Percentiles rank a stretch among this genome's conserved stretches.
These are phyloP conservation scores for Styphnolobium japonicum DNA, from an alignment of 306 rosid genomes.

Conservation along the genomic window DNA sequence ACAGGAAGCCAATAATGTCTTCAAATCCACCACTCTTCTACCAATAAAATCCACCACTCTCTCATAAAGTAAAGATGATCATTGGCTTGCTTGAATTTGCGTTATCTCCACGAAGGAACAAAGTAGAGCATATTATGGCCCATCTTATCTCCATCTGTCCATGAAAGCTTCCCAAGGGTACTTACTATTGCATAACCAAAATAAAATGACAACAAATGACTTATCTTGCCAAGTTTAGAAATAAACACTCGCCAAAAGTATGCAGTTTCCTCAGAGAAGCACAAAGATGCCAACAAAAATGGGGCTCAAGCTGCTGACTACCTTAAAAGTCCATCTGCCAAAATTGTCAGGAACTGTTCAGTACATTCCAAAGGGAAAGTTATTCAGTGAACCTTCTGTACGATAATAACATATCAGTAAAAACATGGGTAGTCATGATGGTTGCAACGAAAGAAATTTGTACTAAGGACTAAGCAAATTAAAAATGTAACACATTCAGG, in stretches of 20 bases:
- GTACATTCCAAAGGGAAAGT: not conserved
- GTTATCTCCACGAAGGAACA: not conserved
- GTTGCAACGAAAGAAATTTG: slow-evolving; percentile 3
- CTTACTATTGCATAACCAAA: not conserved
- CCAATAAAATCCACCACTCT: not conserved
- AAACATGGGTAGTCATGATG: not conserved
- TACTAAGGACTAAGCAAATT: not conserved
- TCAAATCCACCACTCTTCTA: not conserved
- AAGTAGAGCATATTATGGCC: not conserved
- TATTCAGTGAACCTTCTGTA: not conserved
- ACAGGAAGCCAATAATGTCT: not conserved
- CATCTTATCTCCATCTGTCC: not conserved
- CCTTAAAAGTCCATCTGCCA: slow-evolving; percentile 4
- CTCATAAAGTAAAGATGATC: not conserved
- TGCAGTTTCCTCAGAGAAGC: not conserved
- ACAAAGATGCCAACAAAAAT: not conserved
- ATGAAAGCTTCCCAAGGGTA: not conserved
- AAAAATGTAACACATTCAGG: not conserved
- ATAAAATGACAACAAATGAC: not conserved
- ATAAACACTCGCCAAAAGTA: not conserved
- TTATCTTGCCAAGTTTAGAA: not conserved
- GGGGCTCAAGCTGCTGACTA: slow-evolving; percentile 11
- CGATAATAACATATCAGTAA: not conserved
- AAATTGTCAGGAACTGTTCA: not conserved
- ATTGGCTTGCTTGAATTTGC: not conserved